These are phyloP conservation scores for Melastoma malabathricum DNA, from an alignment of 345 rosid species.

Conservation along the genomic window DNA sequence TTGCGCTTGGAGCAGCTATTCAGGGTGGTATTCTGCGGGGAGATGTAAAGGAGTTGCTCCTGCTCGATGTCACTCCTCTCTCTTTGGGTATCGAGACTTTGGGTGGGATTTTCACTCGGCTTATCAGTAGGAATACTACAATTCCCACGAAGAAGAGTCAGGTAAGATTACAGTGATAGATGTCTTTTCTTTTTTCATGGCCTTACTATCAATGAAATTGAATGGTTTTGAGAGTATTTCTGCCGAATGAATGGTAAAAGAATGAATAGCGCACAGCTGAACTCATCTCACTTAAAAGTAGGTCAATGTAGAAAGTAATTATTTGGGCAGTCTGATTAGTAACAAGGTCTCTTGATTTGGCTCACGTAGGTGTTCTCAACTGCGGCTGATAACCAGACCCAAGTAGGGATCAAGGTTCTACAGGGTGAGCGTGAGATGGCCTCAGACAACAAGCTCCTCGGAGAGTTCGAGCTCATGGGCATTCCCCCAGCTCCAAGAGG, in stretches of 20 bases:
- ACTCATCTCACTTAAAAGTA: no score
- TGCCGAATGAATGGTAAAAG: no score
- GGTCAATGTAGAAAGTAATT: no score
- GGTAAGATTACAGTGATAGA: slow-evolving; percentile 6
- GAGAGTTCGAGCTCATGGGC: slow-evolving; percentile 24
- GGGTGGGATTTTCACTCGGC: slow-evolving; percentile 27
- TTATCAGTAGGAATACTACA: slow-evolving; percentile 28
- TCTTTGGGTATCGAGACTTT: slow-evolving; percentile 30
- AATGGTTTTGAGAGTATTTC: no score
- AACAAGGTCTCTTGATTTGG: background rate
- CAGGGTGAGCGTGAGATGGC: slow-evolving; percentile 30
- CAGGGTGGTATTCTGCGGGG: slow-evolving; percentile 26
- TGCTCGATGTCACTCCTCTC: slow-evolving; percentile 30
- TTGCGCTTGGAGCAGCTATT: slow-evolving; percentile 26
- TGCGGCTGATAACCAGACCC: slow-evolving; percentile 24
- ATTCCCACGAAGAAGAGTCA: slow-evolving; percentile 31
- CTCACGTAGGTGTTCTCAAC: slow-evolving; percentile 21
- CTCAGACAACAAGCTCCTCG: slow-evolving; percentile 25
- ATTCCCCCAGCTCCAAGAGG: slow-evolving; percentile 25
- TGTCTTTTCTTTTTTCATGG: background rate
- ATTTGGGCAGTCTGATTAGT: no score
- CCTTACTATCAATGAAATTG: no score
- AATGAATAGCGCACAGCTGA: no score
- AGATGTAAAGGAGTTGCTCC: slow-evolving; percentile 25
- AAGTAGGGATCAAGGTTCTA: slow-evolving; percentile 23